A percentile compares a stretch with the other conserved stretches of the same genome.
Conservation (phyloP, 192 early-diverging fungal species). For the Coemansia sp. region DNA sequence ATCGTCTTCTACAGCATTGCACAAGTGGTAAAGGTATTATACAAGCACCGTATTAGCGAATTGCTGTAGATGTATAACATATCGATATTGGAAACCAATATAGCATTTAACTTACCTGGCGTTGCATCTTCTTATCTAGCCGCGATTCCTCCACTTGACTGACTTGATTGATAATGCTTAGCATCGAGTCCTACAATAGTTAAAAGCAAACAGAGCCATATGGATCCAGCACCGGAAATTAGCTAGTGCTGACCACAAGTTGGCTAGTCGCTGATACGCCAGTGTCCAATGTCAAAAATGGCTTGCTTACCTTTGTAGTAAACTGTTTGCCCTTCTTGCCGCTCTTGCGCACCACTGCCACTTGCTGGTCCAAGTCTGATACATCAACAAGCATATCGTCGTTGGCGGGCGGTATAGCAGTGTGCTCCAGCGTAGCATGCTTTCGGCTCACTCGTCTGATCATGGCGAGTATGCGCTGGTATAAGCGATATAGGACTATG, state of each 20-base stretch:
- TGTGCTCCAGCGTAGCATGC: not conserved
- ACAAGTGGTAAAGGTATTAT: not conserved
- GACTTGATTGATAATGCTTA: constrained; percentile 44
- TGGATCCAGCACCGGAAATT: not conserved
- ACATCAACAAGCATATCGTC: not conserved
- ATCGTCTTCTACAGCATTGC: constrained; percentile 25
- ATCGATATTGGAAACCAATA: not conserved
- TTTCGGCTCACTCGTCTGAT: not conserved
- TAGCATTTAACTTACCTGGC: constrained; percentile 27
- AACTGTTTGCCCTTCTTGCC: constrained; percentile 40
- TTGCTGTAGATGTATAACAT: not conserved
- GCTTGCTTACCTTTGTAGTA: constrained; percentile 9
- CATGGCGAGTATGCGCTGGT: constrained; percentile 5
- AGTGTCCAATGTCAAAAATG: not conserved
- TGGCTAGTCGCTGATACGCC: not conserved
- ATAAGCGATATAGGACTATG: not conserved
- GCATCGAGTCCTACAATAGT: constrained; percentile 24
- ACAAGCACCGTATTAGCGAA: not conserved
- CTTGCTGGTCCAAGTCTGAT: not conserved
- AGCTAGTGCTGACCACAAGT: not conserved
- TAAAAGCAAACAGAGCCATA: not conserved
- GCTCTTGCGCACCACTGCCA: not conserved
- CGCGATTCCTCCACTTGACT: constrained; percentile 38
- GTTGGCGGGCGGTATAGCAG: not conserved
- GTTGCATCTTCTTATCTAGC: constrained; percentile 38